A percentile compares a stretch with the other conserved stretches of the same genome.
These are phyloP conservation scores for Eucommia ulmoides DNA, from an alignment of 257 asterid genomes.

Conservation along the genomic window DNA sequence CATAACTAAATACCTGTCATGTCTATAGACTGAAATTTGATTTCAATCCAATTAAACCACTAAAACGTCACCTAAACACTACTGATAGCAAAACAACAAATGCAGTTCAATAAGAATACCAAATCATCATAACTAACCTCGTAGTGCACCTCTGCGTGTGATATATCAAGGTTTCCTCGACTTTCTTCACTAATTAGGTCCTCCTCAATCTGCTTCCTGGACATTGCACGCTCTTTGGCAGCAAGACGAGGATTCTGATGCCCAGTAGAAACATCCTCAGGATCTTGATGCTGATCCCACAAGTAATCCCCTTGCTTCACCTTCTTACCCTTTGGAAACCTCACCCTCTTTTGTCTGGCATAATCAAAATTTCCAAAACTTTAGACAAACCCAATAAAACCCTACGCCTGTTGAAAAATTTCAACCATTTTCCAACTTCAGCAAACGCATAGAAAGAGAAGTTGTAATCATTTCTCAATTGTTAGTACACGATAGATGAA, in stretches of 20 bases:
- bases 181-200: constrained; percentile 44
- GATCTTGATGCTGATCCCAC: constrained; percentile 17
- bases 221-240: constrained; percentile 52
- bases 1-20: too few relatives aligned
- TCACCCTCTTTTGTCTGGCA: constrained; percentile 67
- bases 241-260: constrained; percentile 42
- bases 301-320: constrained; percentile 50
- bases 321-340: constrained; percentile 96
- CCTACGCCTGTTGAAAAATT: too few relatives aligned
- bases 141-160: constrained; percentile 57
- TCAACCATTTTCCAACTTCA: too few relatives aligned
- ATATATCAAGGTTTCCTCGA: constrained; percentile 40
- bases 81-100: background rate
- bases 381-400: too few relatives aligned
- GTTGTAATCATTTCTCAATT: too few relatives aligned
- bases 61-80: background rate
- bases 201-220: constrained; percentile 30
- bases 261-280: constrained; percentile 13
- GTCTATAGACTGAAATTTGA: background rate
- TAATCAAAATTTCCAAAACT: too few relatives aligned
- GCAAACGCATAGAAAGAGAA: too few relatives aligned
- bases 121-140: constrained; percentile 25
- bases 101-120: background rate
- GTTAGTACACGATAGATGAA: too few relatives aligned
- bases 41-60: background rate